Evolutionary conservation across 257 asterid genomes (phyloP).

Genomic region (Ballota nigra): DNA sequence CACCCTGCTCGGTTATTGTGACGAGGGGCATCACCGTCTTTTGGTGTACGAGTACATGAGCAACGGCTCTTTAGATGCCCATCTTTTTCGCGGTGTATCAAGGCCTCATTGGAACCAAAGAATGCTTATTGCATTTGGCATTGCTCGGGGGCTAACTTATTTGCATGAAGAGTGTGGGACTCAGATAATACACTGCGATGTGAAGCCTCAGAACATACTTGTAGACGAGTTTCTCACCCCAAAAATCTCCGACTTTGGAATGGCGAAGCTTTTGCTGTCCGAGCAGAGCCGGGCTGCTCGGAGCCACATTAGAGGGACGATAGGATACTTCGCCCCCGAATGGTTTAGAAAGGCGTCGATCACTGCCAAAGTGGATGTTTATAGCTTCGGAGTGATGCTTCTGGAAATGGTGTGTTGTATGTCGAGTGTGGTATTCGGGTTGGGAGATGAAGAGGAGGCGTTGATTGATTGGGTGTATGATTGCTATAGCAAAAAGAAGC

Average conservation of each 20-base stretch:
- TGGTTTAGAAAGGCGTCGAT: slow-evolving; percentile 40
- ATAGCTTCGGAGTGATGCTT: slow-evolving; percentile 51
- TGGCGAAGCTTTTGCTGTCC: slow-evolving; percentile 35
- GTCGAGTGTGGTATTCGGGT: slow-evolving; percentile 20
- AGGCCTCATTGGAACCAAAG: slow-evolving; percentile 51
- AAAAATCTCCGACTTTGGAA: slow-evolving; percentile 38
- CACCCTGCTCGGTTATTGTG: slow-evolving; percentile 42
- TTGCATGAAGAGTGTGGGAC: slow-evolving; percentile 42
- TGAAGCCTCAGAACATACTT: slow-evolving; percentile 49
- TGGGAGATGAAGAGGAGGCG: slow-evolving; percentile 25
- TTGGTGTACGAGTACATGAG: slow-evolving; percentile 44
- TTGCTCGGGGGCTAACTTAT: slow-evolving; percentile 38
- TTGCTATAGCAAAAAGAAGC: slow-evolving; percentile 24
- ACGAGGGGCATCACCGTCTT: slow-evolving; percentile 38
- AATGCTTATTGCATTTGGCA: slow-evolving; percentile 33
- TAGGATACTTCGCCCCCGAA: slow-evolving; percentile 37
- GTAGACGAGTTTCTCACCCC: slow-evolving; percentile 30
- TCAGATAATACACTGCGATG: slow-evolving; percentile 42
- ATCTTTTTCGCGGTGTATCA: slow-evolving; percentile 25
- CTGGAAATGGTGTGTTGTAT: slow-evolving; percentile 41
- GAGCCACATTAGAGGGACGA: slow-evolving; percentile 36
- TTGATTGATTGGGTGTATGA: slow-evolving; percentile 44
- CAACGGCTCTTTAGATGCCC: slow-evolving; percentile 34
- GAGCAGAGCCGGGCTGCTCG: slow-evolving; percentile 34
- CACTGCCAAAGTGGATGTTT: slow-evolving; percentile 44